Evolutionary conservation across 2,329 filamentous ascomycete genomes (phyloP), one percentile per base, ranked within the genome.

Genomic region (Fusarium circinatum): DNA sequence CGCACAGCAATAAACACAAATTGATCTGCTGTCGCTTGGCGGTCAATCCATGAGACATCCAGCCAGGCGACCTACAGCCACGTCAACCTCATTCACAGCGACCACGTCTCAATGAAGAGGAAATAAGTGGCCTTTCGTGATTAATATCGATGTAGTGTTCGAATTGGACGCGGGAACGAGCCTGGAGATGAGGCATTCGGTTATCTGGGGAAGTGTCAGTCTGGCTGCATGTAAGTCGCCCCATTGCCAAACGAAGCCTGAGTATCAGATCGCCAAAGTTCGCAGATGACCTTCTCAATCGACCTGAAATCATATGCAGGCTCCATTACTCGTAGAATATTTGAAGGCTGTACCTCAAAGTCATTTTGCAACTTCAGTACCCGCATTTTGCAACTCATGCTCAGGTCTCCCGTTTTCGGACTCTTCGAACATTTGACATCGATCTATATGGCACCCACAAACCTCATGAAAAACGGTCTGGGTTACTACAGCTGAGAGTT

Each of bases 61-160:
- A 15, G 5, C 6, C 13, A 15, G 15, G n/a, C 5, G n/a, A 20
- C 30, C 49, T 36, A 6, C 49, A 26, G 49, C n/a, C 11, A 14
- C 3, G 18, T 26, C 30, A 20, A 52, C 30, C 18, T 36, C n/a
- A 1, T 26, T 36, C n/a, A 22, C 49, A 3, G 13, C 30, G n/a
- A 26, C 49, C n/a, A 12, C n/a, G 12, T 15, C n/a, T 8, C n/a
- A 15, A 36, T 26, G 1, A 26, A 15, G 11, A 36, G n/a, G 9
- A 52, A 14, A 8, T 3, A 26, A 26, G 24, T 8, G 30, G 8
- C 9, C 17, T 36, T 20, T 3, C 8, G 3, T 24, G 11, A 11
- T 3, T 0, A 20, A 6, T 10, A 0, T 20, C 6, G 6, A 24
- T 34, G 14, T 5, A 20, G 12, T 8, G 0, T 11, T 15, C 0